A percentile compares a stretch with the other conserved stretches of the same genome.
These are phyloP conservation scores for Ganoderma resinaceum DNA, from an alignment of 1,284 basidiomycete species.

Conservation along the genomic window DNA sequence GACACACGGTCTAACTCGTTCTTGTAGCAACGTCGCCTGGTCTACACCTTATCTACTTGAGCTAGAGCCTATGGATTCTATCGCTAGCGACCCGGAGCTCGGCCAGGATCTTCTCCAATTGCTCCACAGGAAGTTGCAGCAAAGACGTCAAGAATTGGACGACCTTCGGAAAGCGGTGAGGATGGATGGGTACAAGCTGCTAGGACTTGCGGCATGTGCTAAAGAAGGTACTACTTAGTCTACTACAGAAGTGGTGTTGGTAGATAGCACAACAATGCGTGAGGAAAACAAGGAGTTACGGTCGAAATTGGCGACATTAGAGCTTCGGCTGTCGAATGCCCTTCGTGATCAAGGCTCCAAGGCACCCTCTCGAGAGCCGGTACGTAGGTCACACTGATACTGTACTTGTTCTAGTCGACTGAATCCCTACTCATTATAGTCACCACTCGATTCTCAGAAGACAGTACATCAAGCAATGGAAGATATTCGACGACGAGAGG, in stretches of 20 bases:
- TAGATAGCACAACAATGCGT: slow-evolving; percentile 16
- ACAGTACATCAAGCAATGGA: not conserved
- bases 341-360: slow-evolving; percentile 4
- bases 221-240: not conserved
- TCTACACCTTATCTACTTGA: not conserved
- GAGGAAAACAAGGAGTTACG: slow-evolving; percentile 16
- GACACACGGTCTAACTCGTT: not conserved
- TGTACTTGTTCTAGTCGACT: not conserved
- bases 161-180: slow-evolving; percentile 15
- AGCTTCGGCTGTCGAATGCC: not conserved
- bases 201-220: not conserved
- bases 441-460: not conserved
- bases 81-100: slow-evolving; percentile 17
- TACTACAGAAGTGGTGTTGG: slow-evolving; percentile 1
- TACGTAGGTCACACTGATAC: not conserved
- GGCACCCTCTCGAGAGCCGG: slow-evolving; percentile 1
- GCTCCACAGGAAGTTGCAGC: slow-evolving; percentile 24
- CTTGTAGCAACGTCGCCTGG: not conserved
- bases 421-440: not conserved
- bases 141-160: slow-evolving; percentile 19
- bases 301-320: slow-evolving; percentile 10
- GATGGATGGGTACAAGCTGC: not conserved
- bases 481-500: not conserved
- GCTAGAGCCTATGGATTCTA: slow-evolving; percentile 14
- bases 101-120: slow-evolving; percentile 20